Conservation (phyloP, 140 eudicot species). For the Stevia rebaudiana region DNA sequence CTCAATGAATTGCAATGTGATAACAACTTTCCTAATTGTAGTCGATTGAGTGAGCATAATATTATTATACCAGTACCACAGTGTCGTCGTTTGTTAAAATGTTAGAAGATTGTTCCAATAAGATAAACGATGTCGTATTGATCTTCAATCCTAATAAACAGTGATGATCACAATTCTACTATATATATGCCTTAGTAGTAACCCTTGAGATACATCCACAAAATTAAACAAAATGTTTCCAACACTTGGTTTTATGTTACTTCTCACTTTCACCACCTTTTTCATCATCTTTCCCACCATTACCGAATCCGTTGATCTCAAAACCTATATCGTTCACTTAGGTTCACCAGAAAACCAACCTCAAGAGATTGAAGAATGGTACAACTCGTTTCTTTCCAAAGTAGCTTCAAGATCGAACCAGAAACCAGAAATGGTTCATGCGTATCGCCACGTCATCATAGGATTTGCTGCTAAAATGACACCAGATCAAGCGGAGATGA, state of each 20-base stretch:
- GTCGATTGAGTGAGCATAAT: too few species aligned
- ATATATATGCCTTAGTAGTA: not conserved
- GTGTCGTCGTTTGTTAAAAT: too few species aligned
- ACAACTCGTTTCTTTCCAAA: not conserved
- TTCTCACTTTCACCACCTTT: slow-evolving; percentile 4
- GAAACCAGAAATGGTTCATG: slow-evolving; percentile 1
- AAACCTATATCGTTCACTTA: slow-evolving; percentile 12
- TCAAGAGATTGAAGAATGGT: not conserved
- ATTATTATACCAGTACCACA: too few species aligned
- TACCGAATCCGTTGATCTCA: not conserved
- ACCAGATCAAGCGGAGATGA: not conserved
- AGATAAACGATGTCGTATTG: too few species aligned
- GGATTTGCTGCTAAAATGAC: slow-evolving; percentile 10
- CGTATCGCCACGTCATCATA: not conserved
- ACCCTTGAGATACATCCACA: not conserved
- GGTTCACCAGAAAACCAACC: not conserved
- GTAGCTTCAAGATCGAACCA: not conserved
- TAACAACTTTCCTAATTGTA: too few species aligned
- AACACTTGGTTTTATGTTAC: not conserved
- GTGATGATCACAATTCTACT: too few species aligned
- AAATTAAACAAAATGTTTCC: not conserved
- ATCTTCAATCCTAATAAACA: too few species aligned
- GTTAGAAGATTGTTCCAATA: too few species aligned
- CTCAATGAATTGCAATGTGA: too few species aligned
- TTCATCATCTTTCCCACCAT: not conserved